phyloP scores from a whole-genome alignment of 1,284 basidiomycete species.

The Rhodotorula sp. region DNA sequence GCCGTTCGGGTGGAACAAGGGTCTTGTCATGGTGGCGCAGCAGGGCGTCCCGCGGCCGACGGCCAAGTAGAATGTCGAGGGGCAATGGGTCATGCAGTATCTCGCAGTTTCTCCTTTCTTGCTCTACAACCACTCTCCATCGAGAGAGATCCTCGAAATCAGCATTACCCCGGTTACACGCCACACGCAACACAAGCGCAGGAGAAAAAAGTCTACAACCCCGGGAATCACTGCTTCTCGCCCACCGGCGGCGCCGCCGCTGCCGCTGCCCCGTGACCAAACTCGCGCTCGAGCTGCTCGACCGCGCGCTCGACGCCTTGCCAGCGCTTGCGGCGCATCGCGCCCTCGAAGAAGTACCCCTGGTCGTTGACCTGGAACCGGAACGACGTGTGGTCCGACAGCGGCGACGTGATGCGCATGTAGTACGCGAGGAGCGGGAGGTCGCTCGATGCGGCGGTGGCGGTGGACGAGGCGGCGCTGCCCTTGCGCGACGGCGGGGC shows the following conservation, averaged over 20 bases:
- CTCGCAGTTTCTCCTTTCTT: background rate
- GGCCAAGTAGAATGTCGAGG: background rate
- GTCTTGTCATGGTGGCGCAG: constrained; percentile 6
- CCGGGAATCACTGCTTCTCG: no score
- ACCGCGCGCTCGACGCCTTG: background rate
- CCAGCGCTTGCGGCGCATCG: constrained; percentile 5
- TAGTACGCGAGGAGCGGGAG: constrained; percentile 12
- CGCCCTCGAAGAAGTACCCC: background rate
- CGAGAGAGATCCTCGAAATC: no score
- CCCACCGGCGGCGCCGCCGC: background rate
- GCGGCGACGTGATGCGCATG: background rate
- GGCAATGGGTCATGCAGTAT: background rate
- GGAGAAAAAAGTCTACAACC: no score
- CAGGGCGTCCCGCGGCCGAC: background rate
- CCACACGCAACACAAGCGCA: no score
- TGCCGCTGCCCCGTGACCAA: background rate
- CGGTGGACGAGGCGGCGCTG: background rate
- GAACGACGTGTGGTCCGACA: background rate
- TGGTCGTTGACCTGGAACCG: background rate
- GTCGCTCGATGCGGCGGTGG: background rate
- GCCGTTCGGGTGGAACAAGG: constrained; percentile 26
- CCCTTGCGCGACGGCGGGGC: background rate
- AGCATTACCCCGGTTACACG: no score
- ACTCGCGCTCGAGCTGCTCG: constrained; percentile 3
- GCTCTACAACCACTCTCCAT: no score